These are phyloP conservation scores for Dicorynia guianensis DNA, from an alignment of 306 rosid genomes.

Conservation along the genomic window DNA sequence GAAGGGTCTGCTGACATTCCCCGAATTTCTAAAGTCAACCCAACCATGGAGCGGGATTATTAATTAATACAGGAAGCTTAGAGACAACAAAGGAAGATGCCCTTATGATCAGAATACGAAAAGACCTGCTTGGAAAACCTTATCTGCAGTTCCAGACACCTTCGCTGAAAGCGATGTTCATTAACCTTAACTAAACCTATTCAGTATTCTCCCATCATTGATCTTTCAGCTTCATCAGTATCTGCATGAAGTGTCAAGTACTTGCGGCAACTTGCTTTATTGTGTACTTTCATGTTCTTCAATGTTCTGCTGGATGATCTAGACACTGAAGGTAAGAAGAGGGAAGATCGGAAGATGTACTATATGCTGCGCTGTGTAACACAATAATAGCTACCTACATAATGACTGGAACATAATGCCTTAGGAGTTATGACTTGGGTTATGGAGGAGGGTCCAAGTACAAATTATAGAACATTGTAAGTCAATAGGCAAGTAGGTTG, in stretches of 20 bases:
- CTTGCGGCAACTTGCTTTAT: background rate
- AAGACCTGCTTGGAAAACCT: constrained; percentile 12
- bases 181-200: background rate
- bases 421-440: too few species aligned
- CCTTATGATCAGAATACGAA: constrained; percentile 24
- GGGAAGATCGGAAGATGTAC: too few species aligned
- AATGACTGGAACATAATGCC: too few species aligned
- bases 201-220: background rate
- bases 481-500: too few species aligned
- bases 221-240: constrained; percentile 7
- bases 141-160: constrained; percentile 40
- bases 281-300: too few species aligned
- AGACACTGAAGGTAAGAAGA: background rate
- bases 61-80: constrained; percentile 15
- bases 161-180: constrained; percentile 40
- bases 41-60: constrained; percentile 12
- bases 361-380: too few species aligned
- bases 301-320: too few species aligned
- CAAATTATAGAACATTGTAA: too few species aligned
- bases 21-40: constrained; percentile 53
- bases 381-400: too few species aligned
- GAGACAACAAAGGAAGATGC: constrained; percentile 32
- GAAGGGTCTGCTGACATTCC: constrained; percentile 55
- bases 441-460: too few species aligned
- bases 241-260: background rate